These are phyloP conservation scores for Septoria linicola DNA, from an alignment of 2,329 filamentous ascomycete genomes.

Conservation along the genomic window DNA sequence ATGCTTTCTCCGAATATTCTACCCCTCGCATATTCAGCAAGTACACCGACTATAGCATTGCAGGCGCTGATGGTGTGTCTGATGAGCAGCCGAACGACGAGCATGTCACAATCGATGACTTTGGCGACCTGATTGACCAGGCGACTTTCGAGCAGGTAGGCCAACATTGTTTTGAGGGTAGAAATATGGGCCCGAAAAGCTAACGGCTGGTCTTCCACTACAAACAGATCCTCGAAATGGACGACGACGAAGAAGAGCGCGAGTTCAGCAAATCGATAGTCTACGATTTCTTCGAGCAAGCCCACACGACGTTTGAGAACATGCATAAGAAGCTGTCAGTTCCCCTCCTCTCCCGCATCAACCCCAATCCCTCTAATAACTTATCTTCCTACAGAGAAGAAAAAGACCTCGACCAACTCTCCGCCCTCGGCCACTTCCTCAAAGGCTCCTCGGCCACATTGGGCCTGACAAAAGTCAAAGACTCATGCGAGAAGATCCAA, in stretches of 20 bases:
- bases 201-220: neutral
- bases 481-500: slow-evolving; percentile 95
- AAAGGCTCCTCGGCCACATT: slow-evolving; percentile 96
- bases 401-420: slow-evolving; percentile 71
- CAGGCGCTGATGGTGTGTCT: slow-evolving; percentile 29
- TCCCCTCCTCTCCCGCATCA: neutral
- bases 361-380: neutral
- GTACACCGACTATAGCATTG: slow-evolving; percentile 3
- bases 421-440: slow-evolving; percentile 86
- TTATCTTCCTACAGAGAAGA: slow-evolving; percentile 53
- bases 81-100: slow-evolving; percentile 45
- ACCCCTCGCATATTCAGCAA: slow-evolving; percentile 5
- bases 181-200: neutral
- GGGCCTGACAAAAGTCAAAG: slow-evolving; percentile 84
- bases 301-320: slow-evolving; percentile 76
- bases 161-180: too few relatives aligned
- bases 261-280: slow-evolving; percentile 91
- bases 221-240: slow-evolving; percentile 83
- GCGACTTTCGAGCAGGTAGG: slow-evolving; percentile 73
- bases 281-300: slow-evolving; percentile 89
- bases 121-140: slow-evolving; percentile 74
- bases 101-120: slow-evolving; percentile 52
- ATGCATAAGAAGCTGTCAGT: slow-evolving; percentile 83
- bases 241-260: slow-evolving; percentile 79
- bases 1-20: slow-evolving; percentile 20